Evolutionary conservation across 2,329 filamentous ascomycete genomes (phyloP).

Genomic region (Xenoacremonium recifei): DNA sequence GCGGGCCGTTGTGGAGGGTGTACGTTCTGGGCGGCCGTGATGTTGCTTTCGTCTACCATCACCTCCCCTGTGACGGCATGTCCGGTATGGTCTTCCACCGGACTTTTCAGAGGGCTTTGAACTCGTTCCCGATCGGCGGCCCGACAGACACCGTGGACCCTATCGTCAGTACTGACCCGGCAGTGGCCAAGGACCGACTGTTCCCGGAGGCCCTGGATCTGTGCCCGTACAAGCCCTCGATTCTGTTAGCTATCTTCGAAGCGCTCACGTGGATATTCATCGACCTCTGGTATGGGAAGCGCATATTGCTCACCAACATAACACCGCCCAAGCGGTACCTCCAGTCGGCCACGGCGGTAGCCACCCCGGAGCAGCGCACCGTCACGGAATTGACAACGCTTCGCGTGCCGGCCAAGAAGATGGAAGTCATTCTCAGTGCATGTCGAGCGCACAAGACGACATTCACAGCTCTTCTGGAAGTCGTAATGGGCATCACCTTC

Average conservation of each 20-base stretch:
- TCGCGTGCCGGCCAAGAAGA: constrained; percentile 11
- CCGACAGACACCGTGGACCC: neutral
- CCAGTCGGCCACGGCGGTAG: constrained; percentile 6
- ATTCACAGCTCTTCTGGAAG: constrained; percentile 20
- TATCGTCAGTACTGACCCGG: neutral
- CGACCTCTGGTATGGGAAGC: constrained; percentile 2
- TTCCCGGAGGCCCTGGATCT: constrained; percentile 3
- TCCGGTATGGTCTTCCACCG: constrained; percentile 11
- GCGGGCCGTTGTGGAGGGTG: neutral
- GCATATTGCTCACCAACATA: constrained; percentile 7
- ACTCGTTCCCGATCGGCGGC: constrained; percentile 1
- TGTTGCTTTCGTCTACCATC: constrained; percentile 16
- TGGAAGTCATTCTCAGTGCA: constrained; percentile 7
- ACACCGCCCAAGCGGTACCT: constrained; percentile 8
- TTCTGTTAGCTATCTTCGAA: neutral
- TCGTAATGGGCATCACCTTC: constrained; percentile 11
- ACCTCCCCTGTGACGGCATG: constrained; percentile 14
- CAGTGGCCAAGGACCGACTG: neutral
- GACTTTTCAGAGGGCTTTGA: constrained; percentile 11
- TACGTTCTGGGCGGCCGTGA: constrained; percentile 10
- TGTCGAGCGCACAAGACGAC: constrained; percentile 19
- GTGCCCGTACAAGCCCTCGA: constrained; percentile 3
- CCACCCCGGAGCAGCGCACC: constrained; percentile 8
- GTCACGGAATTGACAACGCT: constrained; percentile 4
- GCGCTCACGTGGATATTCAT: neutral